phyloP scores from a whole-genome alignment of 352 stramenopile genomes.

The Phytopythium vexans region DNA sequence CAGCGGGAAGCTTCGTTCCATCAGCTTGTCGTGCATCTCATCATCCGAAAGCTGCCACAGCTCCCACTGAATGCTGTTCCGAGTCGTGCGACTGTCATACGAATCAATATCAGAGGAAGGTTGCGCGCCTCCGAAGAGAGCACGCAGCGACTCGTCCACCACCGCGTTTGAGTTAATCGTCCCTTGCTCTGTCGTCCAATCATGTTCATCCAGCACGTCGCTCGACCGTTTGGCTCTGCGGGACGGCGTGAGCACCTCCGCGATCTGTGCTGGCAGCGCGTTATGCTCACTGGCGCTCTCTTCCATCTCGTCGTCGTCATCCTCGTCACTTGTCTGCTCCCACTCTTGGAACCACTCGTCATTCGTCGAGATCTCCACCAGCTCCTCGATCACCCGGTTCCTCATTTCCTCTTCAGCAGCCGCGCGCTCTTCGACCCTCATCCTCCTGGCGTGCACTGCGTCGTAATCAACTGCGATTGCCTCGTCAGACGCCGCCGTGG shows the following conservation, averaged over 20 bases:
- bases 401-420: constrained; percentile 17
- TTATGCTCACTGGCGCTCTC: not conserved
- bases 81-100: too few species aligned
- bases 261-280: not conserved
- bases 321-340: constrained; percentile 45
- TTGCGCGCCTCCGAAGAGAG: not conserved
- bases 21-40: constrained; percentile 2
- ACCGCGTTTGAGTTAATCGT: not conserved
- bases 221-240: constrained; percentile 13
- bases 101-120: too few species aligned
- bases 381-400: constrained; percentile 41
- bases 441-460: not conserved
- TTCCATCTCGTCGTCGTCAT: constrained; percentile 15
- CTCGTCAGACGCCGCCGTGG: constrained; percentile 36
- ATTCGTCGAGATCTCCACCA: constrained; percentile 59
- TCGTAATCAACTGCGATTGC: constrained; percentile 23
- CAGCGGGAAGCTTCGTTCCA: not conserved
- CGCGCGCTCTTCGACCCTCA: not conserved
- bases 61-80: too few species aligned
- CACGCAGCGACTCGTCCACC: constrained; percentile 8
- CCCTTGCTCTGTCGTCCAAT: not conserved
- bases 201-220: constrained; percentile 12
- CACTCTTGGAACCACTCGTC: constrained; percentile 70
- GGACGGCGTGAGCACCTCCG: constrained; percentile 2
- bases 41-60: constrained; percentile 12